phyloP scores from a whole-genome alignment of 2,329 filamentous ascomycete genomes.

The Hymenoscyphus salicellus region DNA sequence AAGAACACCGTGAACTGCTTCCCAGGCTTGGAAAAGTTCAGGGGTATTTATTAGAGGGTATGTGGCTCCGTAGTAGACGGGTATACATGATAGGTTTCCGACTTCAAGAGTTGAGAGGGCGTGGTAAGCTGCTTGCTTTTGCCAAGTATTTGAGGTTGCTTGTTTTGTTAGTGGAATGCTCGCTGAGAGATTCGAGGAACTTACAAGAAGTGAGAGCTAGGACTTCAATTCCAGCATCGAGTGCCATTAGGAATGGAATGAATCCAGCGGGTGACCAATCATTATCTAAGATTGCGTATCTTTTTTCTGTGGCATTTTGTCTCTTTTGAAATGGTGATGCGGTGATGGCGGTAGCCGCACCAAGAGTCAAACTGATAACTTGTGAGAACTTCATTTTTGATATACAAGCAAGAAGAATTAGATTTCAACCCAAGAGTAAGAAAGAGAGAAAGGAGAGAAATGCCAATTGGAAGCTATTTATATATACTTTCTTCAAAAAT shows the following conservation, averaged over 20 bases:
- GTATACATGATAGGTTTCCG: slow-evolving; percentile 47
- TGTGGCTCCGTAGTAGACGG: slow-evolving; percentile 46
- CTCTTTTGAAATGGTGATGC: slow-evolving; percentile 7
- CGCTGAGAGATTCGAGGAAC: slow-evolving; percentile 27
- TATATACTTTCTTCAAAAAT: neutral
- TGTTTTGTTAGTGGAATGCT: neutral
- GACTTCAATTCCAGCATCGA: slow-evolving; percentile 45
- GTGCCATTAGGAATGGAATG: slow-evolving; percentile 44
- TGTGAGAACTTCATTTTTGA: slow-evolving; percentile 5
- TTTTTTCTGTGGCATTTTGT: slow-evolving; percentile 10
- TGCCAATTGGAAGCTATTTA: neutral
- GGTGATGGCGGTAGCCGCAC: neutral
- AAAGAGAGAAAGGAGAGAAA: neutral
- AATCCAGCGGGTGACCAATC: slow-evolving; percentile 45
- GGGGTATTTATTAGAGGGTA: slow-evolving; percentile 48
- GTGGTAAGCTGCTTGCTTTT: slow-evolving; percentile 44
- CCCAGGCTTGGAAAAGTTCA: slow-evolving; percentile 44
- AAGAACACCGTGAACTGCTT: slow-evolving; percentile 43
- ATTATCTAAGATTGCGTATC: slow-evolving; percentile 45
- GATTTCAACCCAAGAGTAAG: neutral
- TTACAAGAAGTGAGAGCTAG: slow-evolving; percentile 39
- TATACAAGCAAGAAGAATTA: neutral
- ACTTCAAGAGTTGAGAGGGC: slow-evolving; percentile 46
- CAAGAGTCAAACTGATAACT: neutral
- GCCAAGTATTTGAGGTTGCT: slow-evolving; percentile 45